A percentile compares a stretch with the other conserved stretches of the same genome.
These are phyloP conservation scores for Brassica cretica DNA, from an alignment of 345 rosid genomes.

Conservation along the genomic window DNA sequence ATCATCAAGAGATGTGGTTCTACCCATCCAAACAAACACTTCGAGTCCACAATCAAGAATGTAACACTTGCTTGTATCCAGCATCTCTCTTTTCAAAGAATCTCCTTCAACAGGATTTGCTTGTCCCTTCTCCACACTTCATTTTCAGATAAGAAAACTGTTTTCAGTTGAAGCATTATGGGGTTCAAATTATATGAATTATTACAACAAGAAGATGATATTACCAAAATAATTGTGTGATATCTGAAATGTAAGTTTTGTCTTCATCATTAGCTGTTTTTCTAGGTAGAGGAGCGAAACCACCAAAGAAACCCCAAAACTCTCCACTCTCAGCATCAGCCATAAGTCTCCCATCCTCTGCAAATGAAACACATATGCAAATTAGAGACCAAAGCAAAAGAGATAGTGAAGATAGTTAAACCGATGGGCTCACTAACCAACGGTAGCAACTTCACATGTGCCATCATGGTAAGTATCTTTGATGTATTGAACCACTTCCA, in stretches of 20 bases:
- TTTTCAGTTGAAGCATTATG: conserved; percentile 26
- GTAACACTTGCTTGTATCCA: conserved; percentile 72
- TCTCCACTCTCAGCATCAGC: conserved; percentile 98
- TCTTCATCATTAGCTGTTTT: conserved; percentile 66
- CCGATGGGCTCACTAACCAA: conserved; percentile 63
- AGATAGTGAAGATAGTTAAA: conserved; percentile 14
- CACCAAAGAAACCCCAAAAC: conserved; percentile 97
- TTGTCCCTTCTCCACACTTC: conserved; percentile 84
- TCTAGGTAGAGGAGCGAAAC: conserved; percentile 95
- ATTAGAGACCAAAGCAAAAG: conserved; percentile 26
- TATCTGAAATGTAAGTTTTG: conserved; percentile 42
- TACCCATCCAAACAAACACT: conserved; percentile 48
- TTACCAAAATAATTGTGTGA: conserved; percentile 69
- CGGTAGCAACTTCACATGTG: conserved; percentile 86
- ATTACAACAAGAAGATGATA: not conserved
- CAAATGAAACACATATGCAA: conserved; percentile 30
- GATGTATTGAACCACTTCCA: conserved; percentile 95
- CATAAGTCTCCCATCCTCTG: conserved; percentile 98
- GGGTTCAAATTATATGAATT: conserved; percentile 2
- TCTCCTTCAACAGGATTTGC: conserved; percentile 68
- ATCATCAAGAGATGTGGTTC: conserved; percentile 45
- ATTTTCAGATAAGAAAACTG: conserved; percentile 28
- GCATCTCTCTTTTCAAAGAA: conserved; percentile 71
- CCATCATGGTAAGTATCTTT: conserved; percentile 95
- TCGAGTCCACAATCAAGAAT: conserved; percentile 44